These are phyloP conservation scores for Quercus variabilis DNA, from an alignment of 306 rosid species.

Conservation along the genomic window DNA sequence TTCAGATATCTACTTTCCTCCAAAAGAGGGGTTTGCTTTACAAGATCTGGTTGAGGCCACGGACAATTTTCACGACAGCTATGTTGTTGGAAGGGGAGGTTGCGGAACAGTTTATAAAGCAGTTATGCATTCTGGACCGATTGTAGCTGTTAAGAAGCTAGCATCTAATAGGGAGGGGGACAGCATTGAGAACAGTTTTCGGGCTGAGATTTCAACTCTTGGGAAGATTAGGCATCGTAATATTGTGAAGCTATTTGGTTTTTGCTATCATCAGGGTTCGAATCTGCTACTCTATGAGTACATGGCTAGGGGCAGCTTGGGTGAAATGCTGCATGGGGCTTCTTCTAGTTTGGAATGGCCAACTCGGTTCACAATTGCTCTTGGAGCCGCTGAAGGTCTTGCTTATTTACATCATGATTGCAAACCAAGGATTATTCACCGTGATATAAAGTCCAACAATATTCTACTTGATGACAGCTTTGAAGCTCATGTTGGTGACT, in stretches of 20 bases:
- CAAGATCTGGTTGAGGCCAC: conserved; percentile 92
- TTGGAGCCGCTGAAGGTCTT: conserved; percentile 99
- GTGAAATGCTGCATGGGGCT: conserved; percentile 76
- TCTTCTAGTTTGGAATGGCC: conserved; percentile 73
- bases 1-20: conserved; percentile 78
- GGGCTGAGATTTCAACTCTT: conserved; percentile 82
- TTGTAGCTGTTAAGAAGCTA: conserved; percentile 81
- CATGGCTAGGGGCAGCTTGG: conserved; percentile 96
- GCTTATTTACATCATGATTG: conserved; percentile 97
- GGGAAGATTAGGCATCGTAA: conserved; percentile 94
- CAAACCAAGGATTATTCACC: conserved; percentile 90
- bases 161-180: conserved; percentile 88
- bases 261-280: conserved; percentile 85
- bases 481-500: conserved; percentile 98
- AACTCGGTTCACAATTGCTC: conserved; percentile 76
- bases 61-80: conserved; percentile 67
- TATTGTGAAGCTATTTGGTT: conserved; percentile 85
- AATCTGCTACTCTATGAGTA: conserved; percentile 87
- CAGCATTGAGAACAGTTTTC: conserved; percentile 76
- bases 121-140: conserved; percentile 64
- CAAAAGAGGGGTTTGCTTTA: conserved; percentile 76
- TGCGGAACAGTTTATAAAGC: conserved; percentile 96
- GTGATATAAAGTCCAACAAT: conserved; percentile 91
- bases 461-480: conserved; percentile 79
- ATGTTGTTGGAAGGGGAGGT: conserved; percentile 80